Evolutionary conservation across 495 filamentous ascomycete genomes (phyloP).

Genomic region (Astrothelium subdiscretum): DNA sequence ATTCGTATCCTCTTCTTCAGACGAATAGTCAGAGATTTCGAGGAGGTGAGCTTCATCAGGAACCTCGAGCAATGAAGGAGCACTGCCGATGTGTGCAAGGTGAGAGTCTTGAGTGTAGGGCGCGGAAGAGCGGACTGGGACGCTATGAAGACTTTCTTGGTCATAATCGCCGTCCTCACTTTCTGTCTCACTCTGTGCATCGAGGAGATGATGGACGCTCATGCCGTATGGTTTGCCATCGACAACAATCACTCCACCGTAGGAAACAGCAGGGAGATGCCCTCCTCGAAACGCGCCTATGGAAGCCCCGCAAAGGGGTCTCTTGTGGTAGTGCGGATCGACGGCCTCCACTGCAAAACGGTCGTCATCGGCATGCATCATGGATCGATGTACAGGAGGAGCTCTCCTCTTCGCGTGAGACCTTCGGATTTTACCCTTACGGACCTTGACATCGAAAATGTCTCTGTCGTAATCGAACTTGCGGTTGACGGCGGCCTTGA

Average conservation of each 20-base stretch:
- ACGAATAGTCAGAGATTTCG: constrained; percentile 22
- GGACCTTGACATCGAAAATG: constrained; percentile 33
- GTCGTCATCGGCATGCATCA: constrained; percentile 15
- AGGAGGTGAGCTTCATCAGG: constrained; percentile 5
- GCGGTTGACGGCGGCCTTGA: constrained; percentile 28
- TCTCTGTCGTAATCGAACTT: constrained; percentile 28
- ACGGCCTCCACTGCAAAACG: constrained; percentile 18
- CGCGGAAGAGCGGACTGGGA: constrained; percentile 7
- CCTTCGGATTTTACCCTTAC: constrained; percentile 18
- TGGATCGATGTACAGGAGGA: constrained; percentile 19
- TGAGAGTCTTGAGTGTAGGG: constrained; percentile 7
- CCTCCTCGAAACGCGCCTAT: constrained; percentile 81
- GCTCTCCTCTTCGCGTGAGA: constrained; percentile 8
- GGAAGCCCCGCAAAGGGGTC: constrained; percentile 74
- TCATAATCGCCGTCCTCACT: constrained; percentile 16
- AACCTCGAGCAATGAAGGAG: constrained; percentile 6
- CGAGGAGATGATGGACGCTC: constrained; percentile 93
- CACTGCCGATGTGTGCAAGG: constrained; percentile 14
- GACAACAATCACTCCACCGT: constrained; percentile 75
- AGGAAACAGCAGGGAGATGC: constrained; percentile 79
- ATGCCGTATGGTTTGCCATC: constrained; percentile 78
- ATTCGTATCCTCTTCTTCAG: constrained; percentile 17
- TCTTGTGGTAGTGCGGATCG: constrained; percentile 58
- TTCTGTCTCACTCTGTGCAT: constrained; percentile 60
- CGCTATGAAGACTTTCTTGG: constrained; percentile 19